Percentiles rank a stretch among this genome's conserved stretches.
Conservation (phyloP, 2,329 filamentous ascomycete species). For the Teratosphaeria nubilosa region DNA sequence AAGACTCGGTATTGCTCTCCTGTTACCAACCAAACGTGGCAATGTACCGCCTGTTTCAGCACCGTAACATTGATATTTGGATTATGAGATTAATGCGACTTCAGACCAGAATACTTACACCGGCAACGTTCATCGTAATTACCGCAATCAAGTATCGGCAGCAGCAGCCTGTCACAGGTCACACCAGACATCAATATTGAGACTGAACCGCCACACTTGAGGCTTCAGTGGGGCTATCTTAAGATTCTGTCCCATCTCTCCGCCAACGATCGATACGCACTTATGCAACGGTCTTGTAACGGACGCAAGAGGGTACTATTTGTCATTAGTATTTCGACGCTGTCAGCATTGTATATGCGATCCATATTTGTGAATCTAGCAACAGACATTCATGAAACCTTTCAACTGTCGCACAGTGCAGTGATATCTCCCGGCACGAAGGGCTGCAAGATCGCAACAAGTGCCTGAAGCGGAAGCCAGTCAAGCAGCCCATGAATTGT, state of each 20-base stretch:
- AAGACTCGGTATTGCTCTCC: not conserved
- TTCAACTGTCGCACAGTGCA: not conserved
- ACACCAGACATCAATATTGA: not conserved
- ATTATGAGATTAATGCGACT: not conserved
- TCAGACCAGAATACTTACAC: not conserved
- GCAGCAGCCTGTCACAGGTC: not conserved
- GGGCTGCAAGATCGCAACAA: not conserved
- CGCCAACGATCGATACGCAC: not conserved
- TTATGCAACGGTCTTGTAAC: not conserved
- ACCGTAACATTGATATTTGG: not conserved
- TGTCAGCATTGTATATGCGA: not conserved
- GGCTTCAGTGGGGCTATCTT: not conserved
- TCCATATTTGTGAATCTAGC: not conserved
- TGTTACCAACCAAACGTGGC: not conserved
- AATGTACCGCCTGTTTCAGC: not conserved
- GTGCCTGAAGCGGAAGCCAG: not conserved
- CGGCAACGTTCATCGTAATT: not conserved
- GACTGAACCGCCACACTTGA: not conserved
- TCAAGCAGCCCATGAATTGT: not conserved
- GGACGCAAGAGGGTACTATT: not conserved
- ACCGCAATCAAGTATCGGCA: not conserved
- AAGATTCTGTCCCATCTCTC: not conserved
- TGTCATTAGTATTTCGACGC: not conserved
- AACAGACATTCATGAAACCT: not conserved
- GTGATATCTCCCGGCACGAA: not conserved